These are phyloP conservation scores for Cyclotella atomus DNA, from an alignment of 108 stramenopile genomes.

Conservation along the genomic window DNA sequence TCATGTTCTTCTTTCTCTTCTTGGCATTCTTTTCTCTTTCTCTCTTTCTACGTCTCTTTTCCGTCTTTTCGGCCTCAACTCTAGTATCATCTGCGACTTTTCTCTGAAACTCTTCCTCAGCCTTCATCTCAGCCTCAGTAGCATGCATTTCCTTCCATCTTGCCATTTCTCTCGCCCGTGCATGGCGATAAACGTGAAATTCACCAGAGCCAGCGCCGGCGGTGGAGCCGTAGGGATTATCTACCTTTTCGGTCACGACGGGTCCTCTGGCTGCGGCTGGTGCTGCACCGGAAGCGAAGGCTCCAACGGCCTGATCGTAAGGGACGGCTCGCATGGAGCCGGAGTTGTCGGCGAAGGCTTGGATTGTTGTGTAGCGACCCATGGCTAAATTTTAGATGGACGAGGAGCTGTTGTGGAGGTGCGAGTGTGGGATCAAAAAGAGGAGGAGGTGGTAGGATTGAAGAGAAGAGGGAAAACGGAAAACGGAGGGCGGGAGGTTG, in stretches of 20 bases:
- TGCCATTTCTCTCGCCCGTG: constrained; percentile 79
- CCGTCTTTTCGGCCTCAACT: constrained; percentile 62
- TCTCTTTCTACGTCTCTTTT: constrained; percentile 74
- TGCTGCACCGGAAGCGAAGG: constrained; percentile 13
- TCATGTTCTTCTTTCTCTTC: constrained; percentile 75
- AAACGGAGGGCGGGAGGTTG: too few relatives aligned
- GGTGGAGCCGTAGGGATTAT: constrained; percentile 89
- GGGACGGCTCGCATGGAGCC: constrained; percentile 68
- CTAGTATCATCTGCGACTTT: constrained; percentile 28
- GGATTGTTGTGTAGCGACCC: constrained; percentile 90
- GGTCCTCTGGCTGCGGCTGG: constrained; percentile 29
- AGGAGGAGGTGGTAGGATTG: too few relatives aligned
- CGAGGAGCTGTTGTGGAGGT: too few relatives aligned
- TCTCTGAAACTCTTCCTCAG: constrained; percentile 56
- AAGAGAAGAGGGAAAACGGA: too few relatives aligned
- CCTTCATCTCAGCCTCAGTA: constrained; percentile 46
- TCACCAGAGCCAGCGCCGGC: constrained; percentile 90
- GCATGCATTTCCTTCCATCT: constrained; percentile 75
- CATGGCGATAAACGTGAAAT: constrained; percentile 92
- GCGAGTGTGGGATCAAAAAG: too few relatives aligned
- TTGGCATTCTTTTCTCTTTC: constrained; percentile 88
- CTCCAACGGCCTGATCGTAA: constrained; percentile 81
- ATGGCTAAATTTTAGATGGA: constrained; percentile 41
- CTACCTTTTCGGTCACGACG: constrained; percentile 81
- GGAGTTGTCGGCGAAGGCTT: constrained; percentile 85